Base-by-base conservation (phyloP, 805 yeast species). In the Sugiyamaella floridensis region DNA sequence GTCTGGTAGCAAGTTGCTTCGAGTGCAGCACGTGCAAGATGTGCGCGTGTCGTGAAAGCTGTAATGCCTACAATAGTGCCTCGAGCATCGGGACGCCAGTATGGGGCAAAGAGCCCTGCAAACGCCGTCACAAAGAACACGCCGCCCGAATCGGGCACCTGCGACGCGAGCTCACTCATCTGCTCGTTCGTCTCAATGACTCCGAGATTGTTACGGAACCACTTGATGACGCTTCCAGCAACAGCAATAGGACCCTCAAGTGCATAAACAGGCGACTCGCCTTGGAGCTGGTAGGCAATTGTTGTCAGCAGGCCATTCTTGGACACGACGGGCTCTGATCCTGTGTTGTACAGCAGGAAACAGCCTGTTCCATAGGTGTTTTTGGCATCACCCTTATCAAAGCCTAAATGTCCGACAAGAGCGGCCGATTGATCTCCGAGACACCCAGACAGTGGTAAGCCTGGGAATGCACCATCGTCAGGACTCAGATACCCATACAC, bases 301-400 rank as follows among this genome's bases (percentile, higher is more conserved):
- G 97, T 90, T 43, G 97, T 89, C 60, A 90, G 76, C 12, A 95
- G 82, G 47, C 97, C 97, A 65, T 86, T 82, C 37, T 79, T 75
- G 34, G 90, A 81, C 37, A 84, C 77, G 63, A 89, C 76, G 54
- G 88, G 85, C 49, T 75, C 69, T 45, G 73, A 69, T 54, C 98
- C 98, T 1, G 96, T 86, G 70, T 90, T 90, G 76, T 85, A 88
- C 57, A 92, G 75, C 56, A 90, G 70, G 75, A 90, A 90, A 67
- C 96, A 87, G 56, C 98, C 98, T 1, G 98, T 90, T 57, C 98
- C 98, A 64, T 89, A 90, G 10, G 98, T 90, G 76, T 96, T 89
- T 70, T 90, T 90, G 45, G 96, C 96, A 45, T 85, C 81, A 52
- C 97, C 97, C 44, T 80, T 77, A 58, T 79, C 76, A 62, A 89